Evolutionary conservation across 331 rosid genomes (phyloP).

Genomic region (Malus hybrid): DNA sequence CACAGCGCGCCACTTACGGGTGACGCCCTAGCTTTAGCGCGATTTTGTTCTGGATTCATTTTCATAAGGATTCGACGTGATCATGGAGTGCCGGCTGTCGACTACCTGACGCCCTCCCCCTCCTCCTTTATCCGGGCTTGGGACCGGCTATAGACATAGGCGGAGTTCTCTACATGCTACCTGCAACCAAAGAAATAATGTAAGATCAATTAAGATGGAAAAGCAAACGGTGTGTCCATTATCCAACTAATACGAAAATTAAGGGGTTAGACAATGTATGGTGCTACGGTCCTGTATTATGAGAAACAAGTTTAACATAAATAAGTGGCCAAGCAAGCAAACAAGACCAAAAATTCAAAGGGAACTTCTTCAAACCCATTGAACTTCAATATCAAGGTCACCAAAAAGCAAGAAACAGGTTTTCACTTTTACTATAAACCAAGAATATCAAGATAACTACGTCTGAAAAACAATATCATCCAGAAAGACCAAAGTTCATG

Average conservation of each 20-base stretch:
- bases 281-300: neutral
- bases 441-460: neutral
- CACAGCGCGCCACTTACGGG: no score
- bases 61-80: no score
- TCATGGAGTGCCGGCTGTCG: no score
- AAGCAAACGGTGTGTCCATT: neutral
- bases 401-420: neutral
- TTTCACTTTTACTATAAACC: neutral
- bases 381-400: neutral
- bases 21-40: no score
- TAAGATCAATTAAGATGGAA: neutral
- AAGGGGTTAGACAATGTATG: neutral
- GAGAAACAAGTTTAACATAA: neutral
- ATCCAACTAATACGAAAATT: conserved; percentile 2
- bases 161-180: conserved; percentile 90
- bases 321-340: conserved; percentile 4
- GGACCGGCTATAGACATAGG: no score
- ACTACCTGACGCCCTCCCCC: no score
- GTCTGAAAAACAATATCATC: neutral
- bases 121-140: no score
- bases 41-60: no score
- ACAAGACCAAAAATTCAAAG: neutral
- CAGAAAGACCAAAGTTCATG: neutral
- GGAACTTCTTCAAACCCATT: neutral
- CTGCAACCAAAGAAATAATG: conserved; percentile 26